Conservation (phyloP, 2,329 filamentous ascomycete genomes). For the Cercospora sesami region DNA sequence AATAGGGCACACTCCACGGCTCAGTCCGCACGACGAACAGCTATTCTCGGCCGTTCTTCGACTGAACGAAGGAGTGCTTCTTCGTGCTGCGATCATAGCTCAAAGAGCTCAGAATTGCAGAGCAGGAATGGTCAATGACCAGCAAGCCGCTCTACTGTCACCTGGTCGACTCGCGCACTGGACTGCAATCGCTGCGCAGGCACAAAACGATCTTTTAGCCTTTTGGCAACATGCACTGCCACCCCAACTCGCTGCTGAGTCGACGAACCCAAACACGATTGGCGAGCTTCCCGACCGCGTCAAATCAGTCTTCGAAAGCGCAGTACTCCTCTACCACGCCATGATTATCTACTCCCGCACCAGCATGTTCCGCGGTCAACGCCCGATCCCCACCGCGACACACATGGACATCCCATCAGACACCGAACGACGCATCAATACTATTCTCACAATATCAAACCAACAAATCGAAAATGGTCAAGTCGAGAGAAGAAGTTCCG, state of each 20-base stretch:
- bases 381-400: conserved; percentile 42
- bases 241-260: conserved; percentile 26
- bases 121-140: conserved; percentile 33
- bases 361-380: conserved; percentile 55
- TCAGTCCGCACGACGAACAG: conserved; percentile 22
- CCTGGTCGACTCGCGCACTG: conserved; percentile 30
- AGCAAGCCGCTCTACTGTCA: conserved; percentile 14
- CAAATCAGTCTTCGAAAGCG: conserved; percentile 43
- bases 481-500: conserved; percentile 48
- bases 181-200: conserved; percentile 30
- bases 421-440: conserved; percentile 47
- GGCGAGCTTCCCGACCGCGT: conserved; percentile 36
- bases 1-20: conserved; percentile 22
- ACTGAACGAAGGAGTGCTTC: conserved; percentile 49
- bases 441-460: conserved; percentile 50
- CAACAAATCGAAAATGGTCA: conserved; percentile 43
- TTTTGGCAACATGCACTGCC: conserved; percentile 37
- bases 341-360: conserved; percentile 55
- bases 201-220: conserved; percentile 34
- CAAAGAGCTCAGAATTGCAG: conserved; percentile 47
- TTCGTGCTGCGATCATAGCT: conserved; percentile 49
- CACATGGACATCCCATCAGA: conserved; percentile 40
- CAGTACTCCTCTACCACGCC: conserved; percentile 51
- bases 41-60: conserved; percentile 44
- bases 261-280: conserved; percentile 26